Evolutionary conservation across 495 filamentous ascomycete genomes (phyloP).

Genomic region (Talaromyces proteolyticus): DNA sequence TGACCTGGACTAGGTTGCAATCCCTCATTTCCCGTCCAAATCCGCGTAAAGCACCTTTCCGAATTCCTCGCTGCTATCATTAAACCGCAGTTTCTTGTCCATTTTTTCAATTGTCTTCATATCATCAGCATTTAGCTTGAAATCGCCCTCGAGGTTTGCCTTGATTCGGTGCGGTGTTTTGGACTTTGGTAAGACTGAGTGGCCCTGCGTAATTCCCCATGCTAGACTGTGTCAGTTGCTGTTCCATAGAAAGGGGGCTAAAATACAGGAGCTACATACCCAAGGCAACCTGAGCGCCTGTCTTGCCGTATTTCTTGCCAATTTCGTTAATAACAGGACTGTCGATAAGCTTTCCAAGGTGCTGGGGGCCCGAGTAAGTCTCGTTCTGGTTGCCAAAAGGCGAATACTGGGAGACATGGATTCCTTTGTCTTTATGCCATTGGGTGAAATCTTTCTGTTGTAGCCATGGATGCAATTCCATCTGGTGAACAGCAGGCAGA

Average conservation of each 20-base stretch:
- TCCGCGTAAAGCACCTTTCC: slow-evolving; percentile 54
- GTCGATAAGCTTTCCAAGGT: slow-evolving; percentile 51
- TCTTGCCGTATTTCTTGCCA: slow-evolving; percentile 58
- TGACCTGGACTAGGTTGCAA: not conserved
- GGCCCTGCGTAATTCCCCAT: slow-evolving; percentile 61
- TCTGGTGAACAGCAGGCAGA: slow-evolving; percentile 61
- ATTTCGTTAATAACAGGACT: slow-evolving; percentile 55
- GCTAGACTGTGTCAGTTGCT: slow-evolving; percentile 36
- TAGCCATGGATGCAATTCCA: slow-evolving; percentile 57
- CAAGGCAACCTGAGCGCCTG: slow-evolving; percentile 54
- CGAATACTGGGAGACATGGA: slow-evolving; percentile 61
- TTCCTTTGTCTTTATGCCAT: slow-evolving; percentile 48
- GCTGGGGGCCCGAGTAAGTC: slow-evolving; percentile 44
- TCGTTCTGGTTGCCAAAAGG: slow-evolving; percentile 70
- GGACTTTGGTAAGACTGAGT: slow-evolving; percentile 62
- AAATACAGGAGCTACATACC: slow-evolving; percentile 20
- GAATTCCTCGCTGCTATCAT: slow-evolving; percentile 50
- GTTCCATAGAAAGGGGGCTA: slow-evolving; percentile 15
- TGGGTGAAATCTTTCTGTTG: slow-evolving; percentile 53
- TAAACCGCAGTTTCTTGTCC: slow-evolving; percentile 55
- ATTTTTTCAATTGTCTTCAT: slow-evolving; percentile 45
- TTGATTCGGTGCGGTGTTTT: slow-evolving; percentile 49
- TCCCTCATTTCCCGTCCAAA: slow-evolving; percentile 52
- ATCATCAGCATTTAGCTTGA: slow-evolving; percentile 46
- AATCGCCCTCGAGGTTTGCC: slow-evolving; percentile 53